phyloP scores from a whole-genome alignment of 352 stramenopile genomes.

The Pythium coloratum region DNA sequence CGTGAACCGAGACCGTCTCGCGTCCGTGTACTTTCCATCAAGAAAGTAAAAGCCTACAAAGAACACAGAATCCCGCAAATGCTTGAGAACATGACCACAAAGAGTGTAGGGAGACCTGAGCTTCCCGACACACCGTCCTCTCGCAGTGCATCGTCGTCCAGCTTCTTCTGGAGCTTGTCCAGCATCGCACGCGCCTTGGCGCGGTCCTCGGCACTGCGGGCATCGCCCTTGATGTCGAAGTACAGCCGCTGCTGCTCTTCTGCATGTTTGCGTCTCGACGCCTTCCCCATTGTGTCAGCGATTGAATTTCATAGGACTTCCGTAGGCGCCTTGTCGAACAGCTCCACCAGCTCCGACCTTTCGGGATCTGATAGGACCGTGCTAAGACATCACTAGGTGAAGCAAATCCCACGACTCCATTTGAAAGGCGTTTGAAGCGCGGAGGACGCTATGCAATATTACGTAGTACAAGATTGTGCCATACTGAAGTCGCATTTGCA shows the following conservation, averaged over 20 bases:
- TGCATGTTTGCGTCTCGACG: conserved; percentile 40
- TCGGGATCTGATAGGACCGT: background rate
- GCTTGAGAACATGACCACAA: no score
- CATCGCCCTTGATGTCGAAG: conserved; percentile 47
- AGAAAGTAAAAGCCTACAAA: conserved; percentile 55
- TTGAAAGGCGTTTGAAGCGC: no score
- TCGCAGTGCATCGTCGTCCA: conserved; percentile 58
- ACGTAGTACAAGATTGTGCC: no score
- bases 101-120: no score
- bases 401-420: no score
- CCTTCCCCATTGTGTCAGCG: conserved; percentile 44
- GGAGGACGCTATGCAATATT: no score
- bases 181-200: conserved; percentile 48
- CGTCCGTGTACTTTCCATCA: conserved; percentile 43
- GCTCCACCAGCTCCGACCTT: background rate
- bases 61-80: background rate
- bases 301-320: no score
- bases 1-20: conserved; percentile 41
- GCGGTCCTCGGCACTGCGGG: conserved; percentile 37
- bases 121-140: conserved; percentile 40
- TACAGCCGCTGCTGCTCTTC: conserved; percentile 46
- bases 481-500: no score
- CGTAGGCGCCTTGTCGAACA: no score
- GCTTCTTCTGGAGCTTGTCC: conserved; percentile 53
- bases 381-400: no score